A percentile compares a stretch with the other conserved stretches of the same genome.
Evolutionary conservation across 768 basidiomycete genomes (phyloP).

Genomic region (Tulasnella sp.): DNA sequence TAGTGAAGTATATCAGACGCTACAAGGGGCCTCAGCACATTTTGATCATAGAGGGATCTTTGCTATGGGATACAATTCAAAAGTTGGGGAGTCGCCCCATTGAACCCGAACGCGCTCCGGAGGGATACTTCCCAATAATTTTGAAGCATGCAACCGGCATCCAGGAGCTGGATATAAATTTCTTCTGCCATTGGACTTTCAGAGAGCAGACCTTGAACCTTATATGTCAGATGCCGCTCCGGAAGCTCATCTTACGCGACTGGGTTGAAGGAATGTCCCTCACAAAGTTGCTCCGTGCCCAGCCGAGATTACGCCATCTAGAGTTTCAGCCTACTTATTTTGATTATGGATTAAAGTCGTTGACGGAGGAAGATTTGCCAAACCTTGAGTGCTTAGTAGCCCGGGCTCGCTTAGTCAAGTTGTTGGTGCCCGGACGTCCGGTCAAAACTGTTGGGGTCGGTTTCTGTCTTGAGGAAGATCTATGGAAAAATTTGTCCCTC

Average conservation of each 20-base stretch:
- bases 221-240: not conserved
- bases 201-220: not conserved
- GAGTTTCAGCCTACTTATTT: too few relatives aligned
- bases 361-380: not conserved
- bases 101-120: not conserved
- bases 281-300: too few relatives aligned
- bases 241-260: too few relatives aligned
- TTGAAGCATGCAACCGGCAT: not conserved
- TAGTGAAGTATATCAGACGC: not conserved
- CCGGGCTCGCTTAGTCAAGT: not conserved
- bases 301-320: too few relatives aligned
- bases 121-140: not conserved
- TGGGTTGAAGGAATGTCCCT: too few relatives aligned
- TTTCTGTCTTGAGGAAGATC: not conserved
- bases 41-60: not conserved
- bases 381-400: not conserved
- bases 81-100: not conserved
- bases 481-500: not conserved
- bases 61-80: not conserved
- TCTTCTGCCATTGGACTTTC: fast-evolving
- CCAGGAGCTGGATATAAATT: not conserved
- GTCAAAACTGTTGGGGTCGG: not conserved
- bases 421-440: not conserved
- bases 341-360: not conserved
- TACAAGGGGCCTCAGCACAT: not conserved